These are phyloP conservation scores for Onygenales sp. DNA, from an alignment of 2,329 filamentous ascomycete genomes.

Conservation along the genomic window DNA sequence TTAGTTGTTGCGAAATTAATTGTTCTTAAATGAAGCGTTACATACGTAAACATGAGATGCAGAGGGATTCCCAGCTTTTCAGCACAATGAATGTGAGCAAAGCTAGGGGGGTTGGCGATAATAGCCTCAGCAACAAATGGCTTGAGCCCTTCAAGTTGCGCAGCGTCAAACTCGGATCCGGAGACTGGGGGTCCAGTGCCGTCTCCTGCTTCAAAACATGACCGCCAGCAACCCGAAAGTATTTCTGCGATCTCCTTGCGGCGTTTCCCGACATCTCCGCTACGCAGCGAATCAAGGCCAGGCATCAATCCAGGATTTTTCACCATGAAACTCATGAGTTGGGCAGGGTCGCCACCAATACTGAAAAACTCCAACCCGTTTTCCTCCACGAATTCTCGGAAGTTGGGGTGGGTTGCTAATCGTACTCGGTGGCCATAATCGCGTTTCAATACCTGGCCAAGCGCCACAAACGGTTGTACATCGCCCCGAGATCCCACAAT, in stretches of 20 bases:
- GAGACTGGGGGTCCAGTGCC: slow-evolving; percentile 46
- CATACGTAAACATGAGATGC: slow-evolving; percentile 81
- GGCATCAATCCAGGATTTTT: slow-evolving; percentile 82
- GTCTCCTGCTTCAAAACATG: slow-evolving; percentile 70
- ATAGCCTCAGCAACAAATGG: slow-evolving; percentile 85
- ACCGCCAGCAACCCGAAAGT: slow-evolving; percentile 76
- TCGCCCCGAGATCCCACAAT: slow-evolving; percentile 67
- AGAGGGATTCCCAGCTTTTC: slow-evolving; percentile 68
- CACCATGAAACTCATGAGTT: slow-evolving; percentile 84
- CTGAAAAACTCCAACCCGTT: slow-evolving; percentile 66
- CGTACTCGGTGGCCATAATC: slow-evolving; percentile 62
- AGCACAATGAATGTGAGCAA: slow-evolving; percentile 70
- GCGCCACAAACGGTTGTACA: slow-evolving; percentile 64
- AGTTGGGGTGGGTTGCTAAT: slow-evolving; percentile 62
- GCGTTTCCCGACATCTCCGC: slow-evolving; percentile 66
- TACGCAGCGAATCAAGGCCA: slow-evolving; percentile 64
- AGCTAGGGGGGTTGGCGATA: slow-evolving; percentile 72
- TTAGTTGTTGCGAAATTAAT: slow-evolving; percentile 4
- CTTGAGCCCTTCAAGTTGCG: slow-evolving; percentile 34
- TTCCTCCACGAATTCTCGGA: slow-evolving; percentile 58
- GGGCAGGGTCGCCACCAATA: slow-evolving; percentile 65
- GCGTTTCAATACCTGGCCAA: slow-evolving; percentile 56
- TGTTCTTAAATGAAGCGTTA: slow-evolving; percentile 11
- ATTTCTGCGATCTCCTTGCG: slow-evolving; percentile 69
- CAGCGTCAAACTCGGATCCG: slow-evolving; percentile 43